Percentiles rank a stretch among this genome's conserved stretches.
phyloP scores from a whole-genome alignment of 2,329 filamentous ascomycete genomes.

The Alternaria solani region DNA sequence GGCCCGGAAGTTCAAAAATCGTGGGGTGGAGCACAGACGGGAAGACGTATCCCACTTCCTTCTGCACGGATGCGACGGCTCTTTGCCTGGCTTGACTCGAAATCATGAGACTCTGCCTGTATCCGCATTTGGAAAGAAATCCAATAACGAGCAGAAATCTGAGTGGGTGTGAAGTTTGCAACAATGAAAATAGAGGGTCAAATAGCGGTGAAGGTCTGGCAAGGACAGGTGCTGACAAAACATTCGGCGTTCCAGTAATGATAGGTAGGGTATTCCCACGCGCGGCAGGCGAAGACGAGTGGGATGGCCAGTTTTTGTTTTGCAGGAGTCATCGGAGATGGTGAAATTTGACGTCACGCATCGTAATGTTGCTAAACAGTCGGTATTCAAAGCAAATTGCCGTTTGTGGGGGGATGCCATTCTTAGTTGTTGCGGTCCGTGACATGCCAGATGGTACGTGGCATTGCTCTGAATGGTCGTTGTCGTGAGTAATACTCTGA shows the following conservation, averaged over 20 bases:
- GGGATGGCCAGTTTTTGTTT: constrained; percentile 8
- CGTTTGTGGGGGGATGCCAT: constrained; percentile 32
- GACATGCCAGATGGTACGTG: constrained; percentile 15
- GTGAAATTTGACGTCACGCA: constrained; percentile 33
- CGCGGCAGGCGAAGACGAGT: constrained; percentile 3
- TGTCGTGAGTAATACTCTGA: constrained; percentile 9
- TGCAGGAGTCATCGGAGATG: constrained; percentile 8
- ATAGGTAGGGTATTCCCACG: constrained; percentile 7
- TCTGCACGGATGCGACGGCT: constrained; percentile 24
- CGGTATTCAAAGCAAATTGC: constrained; percentile 16
- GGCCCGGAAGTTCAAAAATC: constrained; percentile 18
- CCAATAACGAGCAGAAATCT: background rate
- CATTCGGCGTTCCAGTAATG: constrained; percentile 1
- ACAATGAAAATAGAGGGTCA: constrained; percentile 1
- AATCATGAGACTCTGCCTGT: constrained; percentile 7
- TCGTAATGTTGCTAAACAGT: constrained; percentile 25
- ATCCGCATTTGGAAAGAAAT: constrained; percentile 4
- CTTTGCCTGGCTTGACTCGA: constrained; percentile 14
- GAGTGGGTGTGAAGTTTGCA: constrained; percentile 1
- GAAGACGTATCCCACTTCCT: background rate
- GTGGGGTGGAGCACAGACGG: constrained; percentile 20
- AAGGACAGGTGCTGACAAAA: constrained; percentile 4
- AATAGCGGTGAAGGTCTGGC: constrained; percentile 19
- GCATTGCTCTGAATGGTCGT: constrained; percentile 10
- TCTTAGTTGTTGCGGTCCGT: constrained; percentile 9